phyloP scores from a whole-genome alignment of 2,329 filamentous ascomycete genomes.

The Aquanectria penicillioides region DNA sequence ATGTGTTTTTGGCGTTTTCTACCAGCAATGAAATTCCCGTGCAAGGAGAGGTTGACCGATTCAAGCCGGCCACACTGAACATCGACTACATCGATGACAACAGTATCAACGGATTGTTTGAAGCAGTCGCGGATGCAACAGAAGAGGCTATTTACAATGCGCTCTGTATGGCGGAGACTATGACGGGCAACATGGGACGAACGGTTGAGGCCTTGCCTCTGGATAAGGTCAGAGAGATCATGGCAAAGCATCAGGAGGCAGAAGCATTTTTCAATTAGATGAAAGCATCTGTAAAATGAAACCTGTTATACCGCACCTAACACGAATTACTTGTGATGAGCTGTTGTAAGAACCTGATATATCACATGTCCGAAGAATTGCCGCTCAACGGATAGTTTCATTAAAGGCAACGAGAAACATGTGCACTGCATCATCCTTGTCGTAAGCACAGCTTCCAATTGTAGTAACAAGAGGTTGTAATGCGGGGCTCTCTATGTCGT shows the following conservation, averaged over 20 bases:
- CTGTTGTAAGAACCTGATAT: too few relatives aligned
- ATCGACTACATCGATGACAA: constrained; percentile 60
- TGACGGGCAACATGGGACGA: constrained; percentile 62
- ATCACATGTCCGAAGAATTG: too few relatives aligned
- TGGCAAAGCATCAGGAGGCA: constrained; percentile 4
- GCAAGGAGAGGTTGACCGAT: constrained; percentile 56
- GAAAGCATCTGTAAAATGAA: too few relatives aligned
- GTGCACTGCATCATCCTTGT: too few relatives aligned
- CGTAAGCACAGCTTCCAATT: too few relatives aligned
- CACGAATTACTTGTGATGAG: too few relatives aligned
- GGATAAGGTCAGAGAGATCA: constrained; percentile 7
- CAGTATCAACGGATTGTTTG: constrained; percentile 69
- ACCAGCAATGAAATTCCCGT: constrained; percentile 60
- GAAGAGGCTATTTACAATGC: constrained; percentile 75
- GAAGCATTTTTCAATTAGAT: background rate
- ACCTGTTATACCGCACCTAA: too few relatives aligned
- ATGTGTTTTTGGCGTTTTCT: constrained; percentile 72
- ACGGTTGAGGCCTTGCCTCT: constrained; percentile 54
- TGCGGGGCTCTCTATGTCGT: too few relatives aligned
- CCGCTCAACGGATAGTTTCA: too few relatives aligned
- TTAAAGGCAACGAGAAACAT: too few relatives aligned
- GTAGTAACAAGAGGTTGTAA: too few relatives aligned
- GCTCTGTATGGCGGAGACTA: constrained; percentile 68
- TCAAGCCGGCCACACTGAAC: constrained; percentile 46
- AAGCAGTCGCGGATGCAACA: constrained; percentile 69